Evolutionary conservation across 495 filamentous ascomycete genomes (phyloP), one percentile per base, ranked within the genome.

Genomic region (Staphylotrichum longicolle): DNA sequence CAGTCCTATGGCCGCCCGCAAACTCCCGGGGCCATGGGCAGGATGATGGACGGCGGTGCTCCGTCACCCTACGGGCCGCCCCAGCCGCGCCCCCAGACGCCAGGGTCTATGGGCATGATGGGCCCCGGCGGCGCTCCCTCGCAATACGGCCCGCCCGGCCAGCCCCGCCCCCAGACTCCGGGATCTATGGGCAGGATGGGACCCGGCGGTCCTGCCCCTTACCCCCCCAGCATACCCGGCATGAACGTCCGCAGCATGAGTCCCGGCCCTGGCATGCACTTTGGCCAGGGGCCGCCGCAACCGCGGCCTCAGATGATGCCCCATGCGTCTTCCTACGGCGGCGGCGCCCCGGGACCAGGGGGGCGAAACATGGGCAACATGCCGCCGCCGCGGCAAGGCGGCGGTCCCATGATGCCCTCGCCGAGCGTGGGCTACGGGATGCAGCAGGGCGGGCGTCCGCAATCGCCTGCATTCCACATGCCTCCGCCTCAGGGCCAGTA

Each of bases 401-500:
- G 9, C 12, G 51, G 51, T 54, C 47, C 67, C 50, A 34, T 63
- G 64, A 34, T 63, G 58, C 55, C 70, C 33, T 48, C 64, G 44
- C 66, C 68, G 0, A 33, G 65, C 5, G 62, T 56, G 30, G 72
- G 68, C 27, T 63, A 68, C 6, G 68, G 69, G 34, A 66, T 65
- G 14, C 67, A 66, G 7, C 67, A 66, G 33, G 68, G 68, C 57
- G 62, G 53, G 8, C 58, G 61, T 14, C 59, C 74, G 35, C 70
- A 71, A 27, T 63, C 72, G 11, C 68, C 68, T 3, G 67, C 66
- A 5, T 72, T 74, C 39, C 63, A 61, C 37, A 34, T 66, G 12
- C 72, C 71, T 11, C 70, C 71, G 20, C 68, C 70, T 8, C 68
- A 69, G 44, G 70, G 68, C 7, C 76, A 76, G 33, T 70, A 69